Evolutionary conservation across 306 rosid genomes (phyloP).

Genomic region (Myrica gale): DNA sequence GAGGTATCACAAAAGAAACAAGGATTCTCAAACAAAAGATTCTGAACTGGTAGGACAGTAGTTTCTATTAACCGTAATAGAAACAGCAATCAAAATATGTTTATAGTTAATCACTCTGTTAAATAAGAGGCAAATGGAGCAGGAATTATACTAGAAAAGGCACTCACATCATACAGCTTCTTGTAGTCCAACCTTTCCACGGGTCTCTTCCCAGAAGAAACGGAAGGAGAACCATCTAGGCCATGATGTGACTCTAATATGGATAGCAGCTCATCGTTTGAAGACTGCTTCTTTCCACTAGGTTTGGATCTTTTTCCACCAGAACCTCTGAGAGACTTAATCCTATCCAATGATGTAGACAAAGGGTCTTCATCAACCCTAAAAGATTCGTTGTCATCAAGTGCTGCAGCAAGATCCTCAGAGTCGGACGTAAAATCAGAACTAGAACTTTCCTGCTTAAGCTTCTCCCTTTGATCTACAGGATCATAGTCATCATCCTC

Average conservation of each 20-base stretch:
- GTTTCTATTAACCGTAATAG: neutral
- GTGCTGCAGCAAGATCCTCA: constrained; percentile 76
- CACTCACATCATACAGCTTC: constrained; percentile 93
- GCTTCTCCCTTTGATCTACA: constrained; percentile 39
- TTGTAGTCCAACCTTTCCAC: constrained; percentile 91
- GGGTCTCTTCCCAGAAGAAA: constrained; percentile 54
- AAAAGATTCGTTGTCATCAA: constrained; percentile 35
- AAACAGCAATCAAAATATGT: neutral
- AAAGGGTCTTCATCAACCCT: constrained; percentile 35
- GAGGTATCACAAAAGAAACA: neutral
- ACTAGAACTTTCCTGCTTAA: constrained; percentile 60
- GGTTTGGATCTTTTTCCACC: constrained; percentile 33
- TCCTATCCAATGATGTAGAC: constrained; percentile 31
- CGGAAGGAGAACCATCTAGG: constrained; percentile 49
- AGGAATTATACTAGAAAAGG: constrained; percentile 29
- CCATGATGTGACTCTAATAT: constrained; percentile 46
- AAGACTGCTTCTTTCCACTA: constrained; percentile 46
- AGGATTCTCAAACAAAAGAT: neutral
- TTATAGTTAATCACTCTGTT: neutral
- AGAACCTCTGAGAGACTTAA: constrained; percentile 32
- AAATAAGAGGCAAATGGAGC: too few species aligned
- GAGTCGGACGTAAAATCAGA: constrained; percentile 94
- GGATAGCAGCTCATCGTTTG: constrained; percentile 58
- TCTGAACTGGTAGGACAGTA: neutral
- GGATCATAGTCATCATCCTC: constrained; percentile 85